phyloP scores from a whole-genome alignment of 768 basidiomycete genomes.

The Tulasnella sp. region DNA sequence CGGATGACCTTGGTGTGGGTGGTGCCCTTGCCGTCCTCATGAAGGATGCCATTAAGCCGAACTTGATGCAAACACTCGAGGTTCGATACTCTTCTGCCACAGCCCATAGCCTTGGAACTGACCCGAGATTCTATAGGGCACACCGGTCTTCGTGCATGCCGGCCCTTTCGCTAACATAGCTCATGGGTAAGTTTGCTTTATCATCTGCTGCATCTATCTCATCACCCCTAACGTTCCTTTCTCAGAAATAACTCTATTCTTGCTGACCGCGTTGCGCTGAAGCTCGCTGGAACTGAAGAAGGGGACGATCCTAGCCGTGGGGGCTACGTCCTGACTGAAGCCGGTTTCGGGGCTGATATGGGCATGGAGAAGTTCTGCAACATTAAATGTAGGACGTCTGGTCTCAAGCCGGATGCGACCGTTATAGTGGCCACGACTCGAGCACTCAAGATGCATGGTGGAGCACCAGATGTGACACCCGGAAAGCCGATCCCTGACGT shows the following conservation, averaged over 20 bases:
- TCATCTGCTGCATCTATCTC: constrained; percentile 3
- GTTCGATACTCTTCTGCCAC: constrained; percentile 26
- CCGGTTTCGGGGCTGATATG: constrained; percentile 98
- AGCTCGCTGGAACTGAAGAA: constrained; percentile 89
- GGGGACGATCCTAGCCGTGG: constrained; percentile 72
- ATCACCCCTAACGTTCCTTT: background rate
- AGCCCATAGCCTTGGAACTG: background rate
- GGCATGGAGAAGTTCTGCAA: constrained; percentile 99
- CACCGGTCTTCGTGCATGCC: constrained; percentile 97
- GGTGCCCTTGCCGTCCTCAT: constrained; percentile 93
- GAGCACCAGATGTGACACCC: constrained; percentile 91
- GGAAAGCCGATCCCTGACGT: constrained; percentile 89
- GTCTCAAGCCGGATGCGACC: constrained; percentile 85
- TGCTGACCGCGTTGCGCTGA: constrained; percentile 93
- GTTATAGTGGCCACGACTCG: constrained; percentile 96
- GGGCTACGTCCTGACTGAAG: constrained; percentile 96
- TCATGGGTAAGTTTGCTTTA: constrained; percentile 37
- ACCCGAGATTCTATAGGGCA: constrained; percentile 45
- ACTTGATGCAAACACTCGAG: constrained; percentile 96
- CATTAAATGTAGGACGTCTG: constrained; percentile 94
- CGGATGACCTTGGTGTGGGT: constrained; percentile 90
- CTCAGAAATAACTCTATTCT: constrained; percentile 87
- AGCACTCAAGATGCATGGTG: constrained; percentile 98
- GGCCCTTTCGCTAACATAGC: constrained; percentile 99
- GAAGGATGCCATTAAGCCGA: constrained; percentile 99